Base-by-base conservation (phyloP, 225 moss, liverwort and hornwort species). In the Pleurozium schreberi region DNA sequence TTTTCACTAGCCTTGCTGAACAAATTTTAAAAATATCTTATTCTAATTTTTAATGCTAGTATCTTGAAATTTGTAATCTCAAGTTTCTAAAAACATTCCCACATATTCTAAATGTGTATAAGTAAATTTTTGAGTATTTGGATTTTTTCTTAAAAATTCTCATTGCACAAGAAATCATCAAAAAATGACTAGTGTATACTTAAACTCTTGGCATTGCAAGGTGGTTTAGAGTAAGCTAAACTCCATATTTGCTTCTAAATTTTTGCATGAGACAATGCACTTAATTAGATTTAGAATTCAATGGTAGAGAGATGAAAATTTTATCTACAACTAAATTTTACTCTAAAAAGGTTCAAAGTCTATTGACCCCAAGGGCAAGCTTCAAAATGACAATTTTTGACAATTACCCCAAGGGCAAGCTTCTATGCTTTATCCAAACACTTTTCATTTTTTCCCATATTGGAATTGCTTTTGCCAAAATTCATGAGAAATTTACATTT, bases 361-460 rank as follows among this genome's bases (percentile, higher is more conserved):
- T 0, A 1, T 21, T 33, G 12, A 50, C 3, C 13, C 0, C 8
- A 0, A 75, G 1, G 12, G 20, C 0, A 4, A 4, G 4, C 19
- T 49, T 75, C 21, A n/a, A n/a, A n/a, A n/a, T 71, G 71, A 27
- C 43, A 45, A 6, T 27, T 28, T 71, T 28, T 43, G 5, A 45
- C 28, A 28, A 52, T 21, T 52, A 34, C 2, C 13, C 0, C 8
- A 0, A 75, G 1, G 12, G 20, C 0, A 4, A 4, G 4, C 19
- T 49, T 75, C 21, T 9, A 34, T 20, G 1, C 22, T 52, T 53
- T 23, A 76, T 22, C 6, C 9, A 9, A 53, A 36, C 10, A 16
- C 10, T 15, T 77, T 38, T 10, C 0, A 55, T 36, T 2, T 53
- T 50, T 38, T 0, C 4, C 0, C 4, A 1, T 25, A 38, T 38